Evolutionary conservation across 108 stramenopile species (phyloP).

Genomic region (Seminavis robusta): DNA sequence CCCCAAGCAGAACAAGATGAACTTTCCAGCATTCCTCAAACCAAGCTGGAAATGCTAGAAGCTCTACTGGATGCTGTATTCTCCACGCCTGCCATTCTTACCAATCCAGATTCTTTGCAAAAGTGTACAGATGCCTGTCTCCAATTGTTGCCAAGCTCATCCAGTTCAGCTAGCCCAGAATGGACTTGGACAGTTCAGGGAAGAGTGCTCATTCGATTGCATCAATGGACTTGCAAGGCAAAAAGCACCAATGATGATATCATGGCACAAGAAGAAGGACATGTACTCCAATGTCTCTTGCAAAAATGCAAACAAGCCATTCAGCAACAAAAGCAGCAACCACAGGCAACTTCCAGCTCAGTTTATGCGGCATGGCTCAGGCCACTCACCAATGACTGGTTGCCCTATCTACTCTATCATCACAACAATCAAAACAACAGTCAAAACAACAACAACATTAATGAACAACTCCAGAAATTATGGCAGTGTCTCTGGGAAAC

Average conservation of each 20-base stretch:
- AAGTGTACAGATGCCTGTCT: neutral
- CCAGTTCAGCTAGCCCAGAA: neutral
- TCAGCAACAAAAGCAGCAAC: neutral
- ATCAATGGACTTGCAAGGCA: neutral
- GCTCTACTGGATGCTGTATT: conserved; percentile 17
- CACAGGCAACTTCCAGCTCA: neutral
- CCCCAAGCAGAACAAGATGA: too few species aligned
- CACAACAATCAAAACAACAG: neutral
- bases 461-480: neutral
- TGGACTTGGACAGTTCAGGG: neutral
- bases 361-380: neutral
- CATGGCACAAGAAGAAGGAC: too few species aligned
- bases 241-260: too few species aligned
- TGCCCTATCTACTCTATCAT: conserved; percentile 3
- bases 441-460: neutral
- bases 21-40: too few species aligned
- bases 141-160: neutral
- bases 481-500: neutral
- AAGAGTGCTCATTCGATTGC: neutral
- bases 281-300: too few species aligned
- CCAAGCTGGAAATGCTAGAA: conserved; percentile 13
- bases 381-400: conserved; percentile 7
- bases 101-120: neutral
- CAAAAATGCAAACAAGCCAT: too few species aligned
- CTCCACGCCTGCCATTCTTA: neutral